Percentiles rank a stretch among this genome's conserved stretches.
These are phyloP conservation scores for Tagetes patula DNA, from an alignment of 129 eudicot species.

Conservation along the genomic window DNA sequence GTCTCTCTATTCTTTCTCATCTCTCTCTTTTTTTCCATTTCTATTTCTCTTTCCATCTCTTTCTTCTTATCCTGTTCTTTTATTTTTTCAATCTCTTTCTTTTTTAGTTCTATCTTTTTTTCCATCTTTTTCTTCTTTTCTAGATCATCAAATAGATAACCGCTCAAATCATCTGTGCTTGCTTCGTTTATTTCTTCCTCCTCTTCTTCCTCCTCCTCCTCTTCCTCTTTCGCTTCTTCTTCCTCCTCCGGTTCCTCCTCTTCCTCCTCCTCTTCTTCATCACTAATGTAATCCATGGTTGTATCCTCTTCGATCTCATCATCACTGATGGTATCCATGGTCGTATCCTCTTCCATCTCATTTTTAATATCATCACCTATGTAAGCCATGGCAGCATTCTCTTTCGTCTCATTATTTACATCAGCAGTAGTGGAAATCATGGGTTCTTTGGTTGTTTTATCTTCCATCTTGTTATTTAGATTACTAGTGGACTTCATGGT, in stretches of 20 bases:
- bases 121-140: conserved; percentile 21
- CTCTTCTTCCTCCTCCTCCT: background rate
- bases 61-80: conserved; percentile 11
- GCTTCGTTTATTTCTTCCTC: conserved; percentile 3
- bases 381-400: background rate
- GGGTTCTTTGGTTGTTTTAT: background rate
- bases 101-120: conserved; percentile 14
- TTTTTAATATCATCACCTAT: background rate
- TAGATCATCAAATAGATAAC: conserved; percentile 8
- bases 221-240: background rate
- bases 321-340: background rate
- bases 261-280: background rate
- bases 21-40: conserved; percentile 29
- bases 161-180: background rate
- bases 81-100: conserved; percentile 11
- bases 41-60: conserved; percentile 24
- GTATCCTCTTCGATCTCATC: conserved; percentile 4
- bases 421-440: background rate
- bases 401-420: background rate
- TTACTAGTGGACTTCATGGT: background rate
- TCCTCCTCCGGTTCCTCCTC: background rate
- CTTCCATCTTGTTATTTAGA: background rate
- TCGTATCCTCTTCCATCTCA: background rate
- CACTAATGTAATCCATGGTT: background rate
- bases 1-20: conserved; percentile 20